Percentiles rank a stretch among this genome's conserved stretches.
These are phyloP conservation scores for Boletus vermiculosoides DNA, from an alignment of 768 basidiomycete genomes.

Conservation along the genomic window DNA sequence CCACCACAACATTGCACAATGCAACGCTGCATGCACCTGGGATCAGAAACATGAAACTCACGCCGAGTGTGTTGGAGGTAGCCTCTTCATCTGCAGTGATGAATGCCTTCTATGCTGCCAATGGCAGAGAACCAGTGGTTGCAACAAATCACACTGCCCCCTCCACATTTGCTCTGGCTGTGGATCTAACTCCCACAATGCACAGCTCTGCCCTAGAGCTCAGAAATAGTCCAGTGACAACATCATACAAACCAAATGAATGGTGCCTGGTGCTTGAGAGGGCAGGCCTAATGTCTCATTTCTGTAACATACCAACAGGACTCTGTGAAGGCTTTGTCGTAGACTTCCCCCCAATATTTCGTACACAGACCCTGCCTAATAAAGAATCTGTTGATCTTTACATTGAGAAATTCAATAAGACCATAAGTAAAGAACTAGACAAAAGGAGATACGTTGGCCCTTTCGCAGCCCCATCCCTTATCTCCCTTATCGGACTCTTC, in stretches of 20 bases:
- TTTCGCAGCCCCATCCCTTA: not conserved
- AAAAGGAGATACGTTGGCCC: not conserved
- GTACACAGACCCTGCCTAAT: not conserved
- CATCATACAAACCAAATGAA: not conserved
- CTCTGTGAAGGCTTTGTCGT: not conserved
- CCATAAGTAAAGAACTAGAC: not conserved
- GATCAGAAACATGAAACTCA: not conserved
- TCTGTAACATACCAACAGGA: not conserved
- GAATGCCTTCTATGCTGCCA: too few species aligned
- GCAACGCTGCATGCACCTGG: not conserved
- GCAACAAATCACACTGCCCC: too few species aligned
- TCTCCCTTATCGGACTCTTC: too few species aligned
- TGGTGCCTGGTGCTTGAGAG: not conserved
- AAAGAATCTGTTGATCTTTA: not conserved
- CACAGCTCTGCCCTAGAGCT: not conserved
- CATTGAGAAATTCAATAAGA: not conserved
- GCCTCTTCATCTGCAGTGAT: too few species aligned
- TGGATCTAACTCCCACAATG: not conserved
- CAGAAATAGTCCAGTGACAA: not conserved
- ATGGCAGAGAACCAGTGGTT: too few species aligned
- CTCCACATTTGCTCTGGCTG: too few species aligned
- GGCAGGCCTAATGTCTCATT: accelerated
- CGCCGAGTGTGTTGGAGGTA: not conserved
- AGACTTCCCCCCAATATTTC: not conserved
- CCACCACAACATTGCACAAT: not conserved